Evolutionary conservation across 176 grass and related monocot species (phyloP).

Genomic region (Echinochloa phyllopogon): DNA sequence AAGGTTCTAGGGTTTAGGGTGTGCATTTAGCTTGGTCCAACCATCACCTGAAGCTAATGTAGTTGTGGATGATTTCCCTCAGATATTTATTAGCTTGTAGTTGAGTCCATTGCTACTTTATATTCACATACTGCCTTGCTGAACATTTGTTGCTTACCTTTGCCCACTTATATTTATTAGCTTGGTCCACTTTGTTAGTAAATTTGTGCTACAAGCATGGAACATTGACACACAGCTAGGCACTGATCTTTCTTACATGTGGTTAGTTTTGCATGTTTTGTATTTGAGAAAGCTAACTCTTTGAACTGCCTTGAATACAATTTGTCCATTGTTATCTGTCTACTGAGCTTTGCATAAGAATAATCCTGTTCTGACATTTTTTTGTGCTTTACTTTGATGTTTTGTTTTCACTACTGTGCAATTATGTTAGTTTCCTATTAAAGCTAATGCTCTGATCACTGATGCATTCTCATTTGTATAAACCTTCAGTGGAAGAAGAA

Average conservation of each 20-base stretch:
- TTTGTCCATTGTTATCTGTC: not conserved
- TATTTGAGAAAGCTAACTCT: not conserved
- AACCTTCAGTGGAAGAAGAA: slow-evolving; percentile 97
- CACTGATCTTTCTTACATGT: not conserved
- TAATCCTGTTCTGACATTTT: not conserved
- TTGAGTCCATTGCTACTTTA: too few species aligned
- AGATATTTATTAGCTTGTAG: not conserved
- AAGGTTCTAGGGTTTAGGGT: not conserved
- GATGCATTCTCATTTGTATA: not conserved
- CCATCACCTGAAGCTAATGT: not conserved
- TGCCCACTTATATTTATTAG: not conserved
- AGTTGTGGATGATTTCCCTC: not conserved
- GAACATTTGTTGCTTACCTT: not conserved
- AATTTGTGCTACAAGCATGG: not conserved
- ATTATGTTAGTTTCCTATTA: too few species aligned
- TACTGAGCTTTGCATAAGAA: not conserved
- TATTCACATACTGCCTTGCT: too few species aligned
- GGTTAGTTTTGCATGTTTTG: too few species aligned
- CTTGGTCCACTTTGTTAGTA: not conserved
- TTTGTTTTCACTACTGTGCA: not conserved
- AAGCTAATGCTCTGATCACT: not conserved
- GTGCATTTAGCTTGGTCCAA: too few species aligned
- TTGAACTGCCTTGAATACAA: not conserved
- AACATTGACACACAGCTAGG: not conserved
- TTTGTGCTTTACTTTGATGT: not conserved